These are phyloP conservation scores for Colletotrichum cereale DNA, from an alignment of 2,329 filamentous ascomycete species.

Conservation along the genomic window DNA sequence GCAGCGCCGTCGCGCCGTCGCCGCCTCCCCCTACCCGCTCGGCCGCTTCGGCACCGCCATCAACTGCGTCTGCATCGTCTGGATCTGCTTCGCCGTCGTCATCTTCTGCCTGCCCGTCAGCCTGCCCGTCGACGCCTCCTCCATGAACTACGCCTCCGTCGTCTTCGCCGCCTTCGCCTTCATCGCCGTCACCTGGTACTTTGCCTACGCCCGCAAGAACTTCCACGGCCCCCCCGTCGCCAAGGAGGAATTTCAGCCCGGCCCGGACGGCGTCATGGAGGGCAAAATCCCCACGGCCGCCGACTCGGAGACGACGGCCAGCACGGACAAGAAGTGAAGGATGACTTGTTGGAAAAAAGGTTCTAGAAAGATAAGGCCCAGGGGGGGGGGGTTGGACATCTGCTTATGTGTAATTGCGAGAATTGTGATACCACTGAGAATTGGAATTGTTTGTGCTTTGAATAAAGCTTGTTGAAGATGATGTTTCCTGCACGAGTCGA, in stretches of 20 bases:
- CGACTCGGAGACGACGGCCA: constrained; percentile 33
- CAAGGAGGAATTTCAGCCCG: constrained; percentile 44
- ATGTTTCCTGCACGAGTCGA: no score
- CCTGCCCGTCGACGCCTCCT: constrained; percentile 65
- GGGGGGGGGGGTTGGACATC: background rate
- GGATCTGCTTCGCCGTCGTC: constrained; percentile 78
- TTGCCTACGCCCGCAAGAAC: constrained; percentile 71
- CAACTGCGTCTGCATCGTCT: constrained; percentile 76
- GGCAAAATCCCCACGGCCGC: constrained; percentile 15
- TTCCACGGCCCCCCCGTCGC: constrained; percentile 69
- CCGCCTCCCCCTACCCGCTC: constrained; percentile 75
- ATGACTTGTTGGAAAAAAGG: no score
- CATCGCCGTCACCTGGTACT: constrained; percentile 73
- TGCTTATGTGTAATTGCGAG: background rate
- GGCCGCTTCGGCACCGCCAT: constrained; percentile 77
- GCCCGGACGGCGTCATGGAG: constrained; percentile 37
- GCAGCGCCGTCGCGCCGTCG: constrained; percentile 74
- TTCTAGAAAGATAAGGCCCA: background rate
- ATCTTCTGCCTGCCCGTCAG: constrained; percentile 82
- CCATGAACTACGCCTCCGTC: constrained; percentile 77
- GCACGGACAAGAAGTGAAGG: constrained; percentile 34
- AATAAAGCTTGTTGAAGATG: background rate
- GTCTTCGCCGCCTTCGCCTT: constrained; percentile 73
- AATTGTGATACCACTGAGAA: background rate
- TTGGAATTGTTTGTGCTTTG: background rate